phyloP scores from a whole-genome alignment of 192 early-diverging fungal species.

The Backusella circina region DNA sequence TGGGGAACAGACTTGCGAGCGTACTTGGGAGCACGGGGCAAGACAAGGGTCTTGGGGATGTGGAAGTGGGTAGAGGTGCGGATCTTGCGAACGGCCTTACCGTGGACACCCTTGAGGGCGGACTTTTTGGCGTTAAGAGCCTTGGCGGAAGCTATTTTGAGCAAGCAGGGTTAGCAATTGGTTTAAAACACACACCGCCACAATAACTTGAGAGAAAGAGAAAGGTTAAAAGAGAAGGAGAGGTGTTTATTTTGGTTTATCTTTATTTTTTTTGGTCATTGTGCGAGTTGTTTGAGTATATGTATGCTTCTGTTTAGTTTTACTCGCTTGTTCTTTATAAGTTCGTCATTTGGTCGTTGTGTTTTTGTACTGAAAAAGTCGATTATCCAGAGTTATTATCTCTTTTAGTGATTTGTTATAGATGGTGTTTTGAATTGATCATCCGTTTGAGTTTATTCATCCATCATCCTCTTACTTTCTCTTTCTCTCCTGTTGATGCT shows the following conservation, averaged over 20 bases:
- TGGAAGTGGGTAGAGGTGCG: slow-evolving; percentile 91
- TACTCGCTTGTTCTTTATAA: no score
- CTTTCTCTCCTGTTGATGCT: slow-evolving; percentile 1
- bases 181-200: not conserved
- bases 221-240: no score
- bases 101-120: slow-evolving; percentile 88
- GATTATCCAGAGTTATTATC: not conserved
- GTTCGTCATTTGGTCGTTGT: no score
- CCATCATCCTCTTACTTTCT: not conserved
- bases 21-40: slow-evolving; percentile 91
- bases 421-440: not conserved
- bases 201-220: not conserved
- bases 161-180: not conserved
- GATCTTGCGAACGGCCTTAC: slow-evolving; percentile 83
- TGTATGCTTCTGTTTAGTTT: no score
- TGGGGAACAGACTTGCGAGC: slow-evolving; percentile 83
- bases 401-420: no score
- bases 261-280: no score
- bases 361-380: not conserved
- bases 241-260: no score
- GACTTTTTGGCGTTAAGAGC: slow-evolving; percentile 97
- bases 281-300: no score
- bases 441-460: not conserved
- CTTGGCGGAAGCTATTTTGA: slow-evolving; percentile 52
- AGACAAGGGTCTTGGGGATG: slow-evolving; percentile 93